Conservation (phyloP, 805 yeast species). For the Tetrapisispora nanseiensis region DNA sequence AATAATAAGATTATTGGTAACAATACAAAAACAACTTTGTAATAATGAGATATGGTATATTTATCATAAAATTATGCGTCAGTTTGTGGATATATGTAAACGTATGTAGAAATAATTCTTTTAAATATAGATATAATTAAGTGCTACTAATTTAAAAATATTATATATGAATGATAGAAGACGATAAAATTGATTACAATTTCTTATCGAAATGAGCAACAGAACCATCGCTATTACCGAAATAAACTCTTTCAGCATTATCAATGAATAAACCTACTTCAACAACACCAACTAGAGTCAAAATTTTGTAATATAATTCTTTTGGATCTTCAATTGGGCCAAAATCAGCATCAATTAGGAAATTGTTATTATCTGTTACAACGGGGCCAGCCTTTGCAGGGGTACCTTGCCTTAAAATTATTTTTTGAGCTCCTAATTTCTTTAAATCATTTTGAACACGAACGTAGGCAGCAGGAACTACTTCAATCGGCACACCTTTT, state of each 20-base stretch:
- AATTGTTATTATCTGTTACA: constrained; percentile 91
- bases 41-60: too few relatives aligned
- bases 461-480: constrained; percentile 79
- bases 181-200: too few relatives aligned
- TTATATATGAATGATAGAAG: background rate
- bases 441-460: constrained; percentile 59
- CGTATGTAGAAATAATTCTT: too few relatives aligned
- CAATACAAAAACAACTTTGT: too few relatives aligned
- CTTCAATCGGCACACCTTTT: constrained; percentile 91
- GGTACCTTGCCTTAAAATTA: constrained; percentile 71
- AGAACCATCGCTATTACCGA: constrained; percentile 76
- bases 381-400: constrained; percentile 94
- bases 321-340: constrained; percentile 53
- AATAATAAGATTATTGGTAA: background rate
- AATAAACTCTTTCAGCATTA: constrained; percentile 68
- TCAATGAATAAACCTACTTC: constrained; percentile 85
- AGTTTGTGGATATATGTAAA: too few relatives aligned
- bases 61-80: too few relatives aligned
- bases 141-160: background rate
- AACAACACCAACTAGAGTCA: constrained; percentile 80
- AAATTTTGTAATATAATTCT: constrained; percentile 54
- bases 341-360: constrained; percentile 86
- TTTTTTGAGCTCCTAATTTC: constrained; percentile 43
- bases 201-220: constrained; percentile 20
- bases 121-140: background rate